Evolutionary conservation across 2,329 filamentous ascomycete genomes (phyloP).

Genomic region (Ascosphaera pollenicola): DNA sequence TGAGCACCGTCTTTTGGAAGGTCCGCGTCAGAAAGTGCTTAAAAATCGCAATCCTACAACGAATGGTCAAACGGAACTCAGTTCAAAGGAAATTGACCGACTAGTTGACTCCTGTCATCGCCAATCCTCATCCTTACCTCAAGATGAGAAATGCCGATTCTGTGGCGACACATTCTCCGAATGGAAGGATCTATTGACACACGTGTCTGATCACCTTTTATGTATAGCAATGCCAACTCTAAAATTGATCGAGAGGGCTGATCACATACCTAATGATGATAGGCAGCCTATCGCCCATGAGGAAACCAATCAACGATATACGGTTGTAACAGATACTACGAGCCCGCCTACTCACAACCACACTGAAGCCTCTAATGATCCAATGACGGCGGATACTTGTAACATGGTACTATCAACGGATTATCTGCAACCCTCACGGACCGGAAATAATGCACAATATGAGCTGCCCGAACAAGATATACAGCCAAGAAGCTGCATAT

Average conservation of each 20-base stretch:
- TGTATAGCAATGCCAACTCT: slow-evolving; percentile 68
- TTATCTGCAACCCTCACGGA: too few relatives aligned
- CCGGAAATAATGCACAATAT: too few relatives aligned
- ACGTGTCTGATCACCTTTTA: slow-evolving; percentile 87
- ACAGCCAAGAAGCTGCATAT: too few relatives aligned
- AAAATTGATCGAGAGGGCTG: slow-evolving; percentile 35
- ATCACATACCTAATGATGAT: slow-evolving; percentile 21
- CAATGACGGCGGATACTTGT: too few relatives aligned
- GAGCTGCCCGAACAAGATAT: too few relatives aligned
- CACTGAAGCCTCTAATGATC: too few relatives aligned
- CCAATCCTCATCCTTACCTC: slow-evolving; percentile 41
- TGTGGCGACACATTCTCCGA: slow-evolving; percentile 59
- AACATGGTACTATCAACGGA: too few relatives aligned
- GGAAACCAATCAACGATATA: too few relatives aligned
- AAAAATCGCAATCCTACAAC: slow-evolving; percentile 25
- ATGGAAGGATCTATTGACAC: slow-evolving; percentile 90
- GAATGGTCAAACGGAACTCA: too few relatives aligned
- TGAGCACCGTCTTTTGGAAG: slow-evolving; percentile 65
- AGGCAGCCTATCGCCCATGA: background rate
- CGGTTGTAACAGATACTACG: too few relatives aligned
- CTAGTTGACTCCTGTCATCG: slow-evolving; percentile 58
- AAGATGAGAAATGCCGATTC: slow-evolving; percentile 67
- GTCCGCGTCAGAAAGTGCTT: slow-evolving; percentile 48
- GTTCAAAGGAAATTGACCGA: slow-evolving; percentile 9
- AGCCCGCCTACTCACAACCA: too few relatives aligned